Evolutionary conservation across 805 yeast species (phyloP).

Genomic region (Kluyveromyces lactis): DNA sequence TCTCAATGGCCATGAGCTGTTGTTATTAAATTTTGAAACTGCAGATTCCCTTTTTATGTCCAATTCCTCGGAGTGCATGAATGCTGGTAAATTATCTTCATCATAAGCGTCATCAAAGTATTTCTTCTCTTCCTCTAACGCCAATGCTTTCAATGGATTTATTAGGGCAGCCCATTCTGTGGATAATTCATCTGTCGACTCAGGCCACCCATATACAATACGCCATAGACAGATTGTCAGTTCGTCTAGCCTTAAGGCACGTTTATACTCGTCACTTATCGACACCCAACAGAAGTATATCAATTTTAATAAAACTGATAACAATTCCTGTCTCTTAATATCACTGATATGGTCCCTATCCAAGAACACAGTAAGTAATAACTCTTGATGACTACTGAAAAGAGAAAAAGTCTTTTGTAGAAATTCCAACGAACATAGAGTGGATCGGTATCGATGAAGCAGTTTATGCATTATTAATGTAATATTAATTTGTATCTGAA

Average conservation of each 20-base stretch:
- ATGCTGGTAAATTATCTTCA: constrained; percentile 35
- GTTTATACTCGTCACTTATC: constrained; percentile 1
- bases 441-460: background rate
- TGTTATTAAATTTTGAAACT: constrained; percentile 1
- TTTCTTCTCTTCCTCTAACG: constrained; percentile 20
- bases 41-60: constrained; percentile 41
- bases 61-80: constrained; percentile 29
- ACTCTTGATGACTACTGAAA: constrained; percentile 7
- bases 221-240: constrained; percentile 44
- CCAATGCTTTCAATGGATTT: constrained; percentile 28
- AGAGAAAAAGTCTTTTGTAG: background rate
- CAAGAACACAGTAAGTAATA: constrained; percentile 6
- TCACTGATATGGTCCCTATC: constrained; percentile 6
- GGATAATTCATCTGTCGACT: constrained; percentile 11
- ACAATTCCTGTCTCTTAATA: constrained; percentile 2
- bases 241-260: constrained; percentile 21
- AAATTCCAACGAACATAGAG: background rate
- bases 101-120: constrained; percentile 34
- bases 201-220: constrained; percentile 41
- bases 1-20: constrained; percentile 24
- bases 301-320: constrained; percentile 4
- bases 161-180: constrained; percentile 24
- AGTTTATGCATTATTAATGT: constrained; percentile 1
- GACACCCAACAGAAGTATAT: constrained; percentile 7
- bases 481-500: constrained; percentile 12